Base-by-base conservation (phyloP, 2,329 filamentous ascomycete genomes). In the Apiospora pterosperma region DNA sequence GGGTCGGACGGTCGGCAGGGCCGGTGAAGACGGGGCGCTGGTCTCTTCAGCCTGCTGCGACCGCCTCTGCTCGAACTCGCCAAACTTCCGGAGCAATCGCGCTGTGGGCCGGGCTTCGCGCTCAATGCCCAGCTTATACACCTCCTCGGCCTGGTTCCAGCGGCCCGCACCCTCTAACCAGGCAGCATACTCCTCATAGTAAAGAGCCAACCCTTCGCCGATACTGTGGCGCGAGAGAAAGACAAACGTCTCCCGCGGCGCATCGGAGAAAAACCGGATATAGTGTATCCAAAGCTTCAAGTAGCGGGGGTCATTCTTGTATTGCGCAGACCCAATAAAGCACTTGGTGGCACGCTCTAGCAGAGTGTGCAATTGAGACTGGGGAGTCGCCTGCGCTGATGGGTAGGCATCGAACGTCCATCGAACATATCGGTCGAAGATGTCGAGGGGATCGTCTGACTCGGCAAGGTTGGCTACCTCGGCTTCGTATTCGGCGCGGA, bases 341-440 rank as follows among this genome's bases (percentile, higher is more conserved):
- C 92, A 81, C 75, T 94, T 97, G 11, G 96, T 98, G 8, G 94
- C 95, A 68, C 94, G 91, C 80, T 99, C 96, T 6, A 99, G 89
- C 6, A 98, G 83, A 2, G 90, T 90, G 66, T 96, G 89, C 16
- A 99, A 87, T 72, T 96, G 92, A n/a, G 95, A 97, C 73, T 96
- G 89, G 1, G 92, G 86, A 36, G 94, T 97, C 63, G 94, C 93
- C 80, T 97, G 94, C 28, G 95, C 92, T 0, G 94, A 95, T 2
- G 96, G 95, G 76, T 98, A 99, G 62, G 95, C 91, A 77, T 97
- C 92, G 34, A 98, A 82, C 1, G 94, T 97, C 96, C 96, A 99
- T 79, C 93, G 93, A 65, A 98, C 92, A 76, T 99, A 99, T 76
- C 96, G 90, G 76, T 98, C 95, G 80, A 93, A 99, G 67, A 97